Evolutionary conservation across 208 protist genomes (phyloP), one percentile per base, ranked within the genome.

Genomic region (Angomonas desouzai): DNA sequence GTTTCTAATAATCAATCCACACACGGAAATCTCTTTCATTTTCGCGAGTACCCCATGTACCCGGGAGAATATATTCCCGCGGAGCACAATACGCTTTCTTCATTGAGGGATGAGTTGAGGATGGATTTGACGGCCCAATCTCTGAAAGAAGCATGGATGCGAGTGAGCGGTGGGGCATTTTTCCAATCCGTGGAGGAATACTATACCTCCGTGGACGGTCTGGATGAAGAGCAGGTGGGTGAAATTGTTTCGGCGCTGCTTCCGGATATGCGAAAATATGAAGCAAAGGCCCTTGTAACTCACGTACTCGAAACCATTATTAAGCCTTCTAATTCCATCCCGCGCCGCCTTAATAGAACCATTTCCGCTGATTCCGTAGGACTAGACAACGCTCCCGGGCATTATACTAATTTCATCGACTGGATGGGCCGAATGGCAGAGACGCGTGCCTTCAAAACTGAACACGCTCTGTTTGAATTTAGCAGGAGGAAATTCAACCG

Each of bases 351-450:
- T 10, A 78, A 83, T 69, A 73, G 83, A n/a, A 82, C 78, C 6
- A 92, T 96, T 29, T 89, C 89, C 30, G 89, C 89, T 13, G 89
- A 96, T 32, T 75, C 87, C 0, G 83, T 96, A 6, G 89, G 89
- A 2, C 76, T 96, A 6, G 85, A 92, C 55, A 91, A 93, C 56
- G 76, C 89, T 1, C 89, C 89, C 16, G 83, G 83, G 0, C 89
- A 96, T 75, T 96, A 96, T 74, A 92, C 86, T 25, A 96, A 96
- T 63, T 96, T 96, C 56, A 68, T 96, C 13, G 86, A 96, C 34
- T 96, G 89, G 87, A 93, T 96, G 89, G 87, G 89, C 0, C 83
- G 86, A 25, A 82, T 96, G 64, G 89, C 83, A 2, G 85, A 93
- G 51, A 93, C 89, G 32, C 72, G 77, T n/a, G 89, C 85, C 0